Conservation (phyloP, 2,329 filamentous ascomycete species). For the Penicillium sp. region DNA sequence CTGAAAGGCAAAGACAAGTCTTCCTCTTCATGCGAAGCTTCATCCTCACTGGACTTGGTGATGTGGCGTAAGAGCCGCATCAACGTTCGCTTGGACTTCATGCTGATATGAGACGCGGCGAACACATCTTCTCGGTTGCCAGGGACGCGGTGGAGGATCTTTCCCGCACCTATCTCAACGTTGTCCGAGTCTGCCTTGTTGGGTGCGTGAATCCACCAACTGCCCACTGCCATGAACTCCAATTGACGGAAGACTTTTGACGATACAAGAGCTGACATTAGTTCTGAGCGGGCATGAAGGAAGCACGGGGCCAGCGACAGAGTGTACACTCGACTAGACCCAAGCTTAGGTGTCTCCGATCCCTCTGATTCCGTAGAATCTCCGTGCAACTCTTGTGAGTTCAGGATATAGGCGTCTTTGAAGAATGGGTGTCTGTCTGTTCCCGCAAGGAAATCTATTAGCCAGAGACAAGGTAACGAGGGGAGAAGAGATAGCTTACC, state of each 20-base stretch:
- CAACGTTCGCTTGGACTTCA: constrained; percentile 78
- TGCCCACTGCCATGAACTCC: constrained; percentile 90
- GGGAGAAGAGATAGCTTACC: constrained; percentile 30
- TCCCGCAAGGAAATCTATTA: constrained; percentile 21
- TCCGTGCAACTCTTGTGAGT: constrained; percentile 17
- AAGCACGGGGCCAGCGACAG: constrained; percentile 83
- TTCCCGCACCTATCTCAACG: constrained; percentile 23
- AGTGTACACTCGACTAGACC: constrained; percentile 72
- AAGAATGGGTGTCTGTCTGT: constrained; percentile 39
- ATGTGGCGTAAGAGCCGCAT: constrained; percentile 96
- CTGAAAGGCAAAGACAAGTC: constrained; percentile 58
- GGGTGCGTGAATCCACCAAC: constrained; percentile 74
- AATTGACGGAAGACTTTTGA: constrained; percentile 86
- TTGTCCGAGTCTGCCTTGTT: constrained; percentile 18
- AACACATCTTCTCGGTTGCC: constrained; percentile 93
- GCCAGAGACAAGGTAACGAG: constrained; percentile 13
- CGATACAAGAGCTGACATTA: constrained; percentile 80
- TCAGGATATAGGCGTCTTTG: constrained; percentile 40
- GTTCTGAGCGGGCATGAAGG: constrained; percentile 77
- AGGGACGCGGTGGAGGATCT: constrained; percentile 69
- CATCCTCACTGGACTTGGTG: constrained; percentile 61
- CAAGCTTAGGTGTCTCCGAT: constrained; percentile 24
- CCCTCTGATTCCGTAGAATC: not conserved
- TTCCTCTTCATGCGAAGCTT: constrained; percentile 50
- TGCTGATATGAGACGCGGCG: constrained; percentile 71